phyloP scores from a whole-genome alignment of 768 basidiomycete species.

The Phallus indusiatus region DNA sequence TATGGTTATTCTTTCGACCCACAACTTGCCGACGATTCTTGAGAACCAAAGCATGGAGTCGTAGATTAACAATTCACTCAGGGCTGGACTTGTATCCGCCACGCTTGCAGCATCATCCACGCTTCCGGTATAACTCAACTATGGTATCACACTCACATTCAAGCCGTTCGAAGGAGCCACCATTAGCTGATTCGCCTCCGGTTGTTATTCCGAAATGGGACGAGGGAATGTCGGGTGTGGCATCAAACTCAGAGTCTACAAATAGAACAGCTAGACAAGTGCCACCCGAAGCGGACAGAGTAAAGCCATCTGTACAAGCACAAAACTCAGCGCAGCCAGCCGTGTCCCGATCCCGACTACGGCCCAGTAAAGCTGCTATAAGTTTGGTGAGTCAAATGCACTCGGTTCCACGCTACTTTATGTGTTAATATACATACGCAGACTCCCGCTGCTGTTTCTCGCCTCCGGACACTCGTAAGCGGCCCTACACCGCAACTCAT shows the following conservation, averaged over 20 bases:
- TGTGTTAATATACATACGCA: slow-evolving; percentile 22
- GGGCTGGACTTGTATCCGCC: background rate
- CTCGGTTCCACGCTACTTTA: background rate
- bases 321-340: slow-evolving; percentile 61
- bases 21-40: background rate
- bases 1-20: background rate
- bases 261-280: slow-evolving; percentile 49
- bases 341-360: slow-evolving; percentile 54
- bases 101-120: background rate
- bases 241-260: slow-evolving; percentile 25
- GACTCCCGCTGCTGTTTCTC: slow-evolving; percentile 72
- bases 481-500: slow-evolving; percentile 86
- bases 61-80: background rate
- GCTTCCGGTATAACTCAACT: background rate
- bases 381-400: slow-evolving; percentile 43
- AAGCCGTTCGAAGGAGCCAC: slow-evolving; percentile 6
- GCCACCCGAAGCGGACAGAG: too few relatives aligned
- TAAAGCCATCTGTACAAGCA: slow-evolving; percentile 51
- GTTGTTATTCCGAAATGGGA: slow-evolving; percentile 32
- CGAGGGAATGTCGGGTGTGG: slow-evolving; percentile 22
- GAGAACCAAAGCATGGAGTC: background rate
- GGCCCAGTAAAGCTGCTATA: slow-evolving; percentile 69
- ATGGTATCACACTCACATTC: background rate
- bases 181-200: slow-evolving; percentile 39
- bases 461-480: slow-evolving; percentile 63